phyloP scores from a whole-genome alignment of 2,329 filamentous ascomycete species.

The Sarocladiaceae sp. region DNA sequence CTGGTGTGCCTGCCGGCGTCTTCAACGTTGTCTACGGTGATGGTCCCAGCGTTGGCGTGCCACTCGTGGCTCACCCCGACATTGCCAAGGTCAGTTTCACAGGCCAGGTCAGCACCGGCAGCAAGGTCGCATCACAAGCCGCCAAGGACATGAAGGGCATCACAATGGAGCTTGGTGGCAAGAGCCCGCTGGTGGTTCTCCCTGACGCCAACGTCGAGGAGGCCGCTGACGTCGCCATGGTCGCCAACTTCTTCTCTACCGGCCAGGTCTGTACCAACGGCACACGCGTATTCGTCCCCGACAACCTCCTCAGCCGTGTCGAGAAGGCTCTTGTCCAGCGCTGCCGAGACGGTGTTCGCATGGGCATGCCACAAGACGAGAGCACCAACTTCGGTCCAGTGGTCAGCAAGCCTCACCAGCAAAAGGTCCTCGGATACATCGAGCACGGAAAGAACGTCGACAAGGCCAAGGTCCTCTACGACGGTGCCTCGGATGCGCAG shows the following conservation, averaged over 20 bases:
- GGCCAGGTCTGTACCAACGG: slow-evolving; percentile 94
- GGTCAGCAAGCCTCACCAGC: slow-evolving; percentile 67
- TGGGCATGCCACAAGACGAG: slow-evolving; percentile 68
- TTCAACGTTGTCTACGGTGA: slow-evolving; percentile 85
- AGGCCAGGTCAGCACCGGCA: slow-evolving; percentile 78
- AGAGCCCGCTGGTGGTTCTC: slow-evolving; percentile 75
- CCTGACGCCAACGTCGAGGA: slow-evolving; percentile 74
- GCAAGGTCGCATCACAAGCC: slow-evolving; percentile 74
- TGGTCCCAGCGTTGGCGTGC: slow-evolving; percentile 66
- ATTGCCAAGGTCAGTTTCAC: slow-evolving; percentile 90
- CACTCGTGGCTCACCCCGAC: slow-evolving; percentile 65
- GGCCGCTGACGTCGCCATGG: slow-evolving; percentile 87
- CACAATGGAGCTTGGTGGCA: slow-evolving; percentile 89
- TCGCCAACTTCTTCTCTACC: slow-evolving; percentile 89
- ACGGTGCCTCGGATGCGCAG: slow-evolving; percentile 58
- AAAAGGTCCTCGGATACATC: slow-evolving; percentile 78
- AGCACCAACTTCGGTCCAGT: slow-evolving; percentile 81
- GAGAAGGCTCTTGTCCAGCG: slow-evolving; percentile 57
- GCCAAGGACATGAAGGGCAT: slow-evolving; percentile 82
- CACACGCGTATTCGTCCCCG: slow-evolving; percentile 79
- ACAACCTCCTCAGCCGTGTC: slow-evolving; percentile 60
- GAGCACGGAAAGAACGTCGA: slow-evolving; percentile 69
- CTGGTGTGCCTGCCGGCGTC: slow-evolving; percentile 74
- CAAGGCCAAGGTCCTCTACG: slow-evolving; percentile 68
- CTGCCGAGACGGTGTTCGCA: slow-evolving; percentile 62